Evolutionary conservation across 805 yeast genomes (phyloP), one percentile per base, ranked within the genome.

Genomic region (Ogataea naganishii): DNA sequence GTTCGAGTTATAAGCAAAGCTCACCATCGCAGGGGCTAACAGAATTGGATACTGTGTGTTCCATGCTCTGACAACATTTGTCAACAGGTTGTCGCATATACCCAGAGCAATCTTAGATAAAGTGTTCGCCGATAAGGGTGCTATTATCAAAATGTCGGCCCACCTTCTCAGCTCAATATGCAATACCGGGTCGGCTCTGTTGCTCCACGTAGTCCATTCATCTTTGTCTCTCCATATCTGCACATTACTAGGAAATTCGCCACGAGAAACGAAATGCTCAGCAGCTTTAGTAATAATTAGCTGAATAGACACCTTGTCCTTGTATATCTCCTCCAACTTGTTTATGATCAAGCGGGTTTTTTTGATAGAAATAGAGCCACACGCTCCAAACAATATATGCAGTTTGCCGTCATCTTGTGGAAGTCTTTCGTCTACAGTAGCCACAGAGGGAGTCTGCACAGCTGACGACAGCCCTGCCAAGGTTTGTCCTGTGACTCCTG

Each of bases 61-160:
- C 79, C 79, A 72, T 4, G 78, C 77, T 30, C 79, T 51, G 8
- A 72, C 60, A 23, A 72, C 78, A 43, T 69, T 71, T 8, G 78
- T 72, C 30, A 72, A 53, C 31, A 72, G 56, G 42, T 72, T 72
- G 41, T 72, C 79, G 43, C 78, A 72, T 22, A 72, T 51, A 1
- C 79, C 79, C 22, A 72, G 47, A 0, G 77, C 62, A 16, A 72
- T 68, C 42, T 72, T 72, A 14, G 75, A 61, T 14, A 72, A 49
- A 0, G 79, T 69, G 43, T 72, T 72, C 10, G 79, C 76, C 3
- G 76, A 67, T 34, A 71, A 53, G 3, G 78, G 78, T 32, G 75
- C 72, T 18, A 72, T 69, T 20, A 72, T 54, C 29, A 72, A 49
- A 27, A 72, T 62, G 51, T 72, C 76, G 0, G 79, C 77, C 79